Evolutionary conservation across 768 basidiomycete genomes (phyloP).

Genomic region (Strobilomyces dryophilus): DNA sequence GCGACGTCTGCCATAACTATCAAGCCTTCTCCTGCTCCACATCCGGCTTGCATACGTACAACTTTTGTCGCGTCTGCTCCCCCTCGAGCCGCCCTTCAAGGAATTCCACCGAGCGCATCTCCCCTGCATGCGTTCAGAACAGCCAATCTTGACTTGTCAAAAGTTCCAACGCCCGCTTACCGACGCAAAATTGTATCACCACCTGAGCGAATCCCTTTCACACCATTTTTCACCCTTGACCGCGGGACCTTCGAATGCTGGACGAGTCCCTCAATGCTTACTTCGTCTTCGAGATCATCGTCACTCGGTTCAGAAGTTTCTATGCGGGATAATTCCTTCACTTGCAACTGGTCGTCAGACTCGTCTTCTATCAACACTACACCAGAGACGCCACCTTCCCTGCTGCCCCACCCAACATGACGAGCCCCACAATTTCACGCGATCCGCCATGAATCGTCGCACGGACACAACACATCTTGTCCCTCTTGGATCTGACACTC

Average conservation of each 20-base stretch:
- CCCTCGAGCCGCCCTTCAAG: not conserved
- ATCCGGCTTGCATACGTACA: conserved; percentile 13
- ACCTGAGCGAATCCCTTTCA: conserved; percentile 25
- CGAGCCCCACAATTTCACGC: not conserved
- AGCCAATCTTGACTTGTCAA: conserved; percentile 14
- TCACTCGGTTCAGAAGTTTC: not conserved
- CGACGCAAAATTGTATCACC: conserved; percentile 21
- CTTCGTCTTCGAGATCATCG: not conserved
- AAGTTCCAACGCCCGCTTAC: not conserved
- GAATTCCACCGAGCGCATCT: conserved; percentile 6
- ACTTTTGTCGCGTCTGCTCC: not conserved
- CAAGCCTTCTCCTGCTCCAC: conserved; percentile 12
- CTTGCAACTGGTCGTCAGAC: not conserved
- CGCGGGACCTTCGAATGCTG: not conserved
- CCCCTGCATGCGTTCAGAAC: conserved; percentile 14
- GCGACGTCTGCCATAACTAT: conserved; percentile 14
- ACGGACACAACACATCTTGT: too few relatives aligned
- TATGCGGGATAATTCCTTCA: not conserved
- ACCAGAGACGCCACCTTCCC: not conserved
- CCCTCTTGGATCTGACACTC: too few relatives aligned
- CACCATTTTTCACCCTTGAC: not conserved
- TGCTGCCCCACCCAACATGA: not conserved
- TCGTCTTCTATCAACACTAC: not conserved
- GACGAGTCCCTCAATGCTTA: not conserved
- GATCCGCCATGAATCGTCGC: not conserved